Evolutionary conservation across 768 basidiomycete species (phyloP).

Genomic region (Mycena capillaripes): DNA sequence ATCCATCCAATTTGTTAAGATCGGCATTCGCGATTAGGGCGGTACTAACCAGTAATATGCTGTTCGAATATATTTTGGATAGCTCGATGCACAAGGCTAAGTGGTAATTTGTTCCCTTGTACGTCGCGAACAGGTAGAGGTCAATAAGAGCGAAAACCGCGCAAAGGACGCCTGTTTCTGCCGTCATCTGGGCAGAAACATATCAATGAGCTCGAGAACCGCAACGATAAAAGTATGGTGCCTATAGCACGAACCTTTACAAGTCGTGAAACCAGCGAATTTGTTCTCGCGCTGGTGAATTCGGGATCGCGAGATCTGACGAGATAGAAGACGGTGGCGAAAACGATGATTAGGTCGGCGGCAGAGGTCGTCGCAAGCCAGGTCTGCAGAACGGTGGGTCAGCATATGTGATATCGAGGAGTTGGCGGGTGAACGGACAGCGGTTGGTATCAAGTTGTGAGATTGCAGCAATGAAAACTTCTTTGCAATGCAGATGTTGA

Average conservation of each 20-base stretch:
- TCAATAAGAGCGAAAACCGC: conserved; percentile 23
- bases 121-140: conserved; percentile 25
- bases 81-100: conserved; percentile 18
- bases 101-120: conserved; percentile 24
- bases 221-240: not conserved
- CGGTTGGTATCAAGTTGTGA: not conserved
- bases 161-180: conserved; percentile 32
- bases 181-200: not conserved
- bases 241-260: not conserved
- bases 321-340: conserved; percentile 11
- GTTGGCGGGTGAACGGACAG: not conserved
- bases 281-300: conserved; percentile 1
- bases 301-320: not conserved
- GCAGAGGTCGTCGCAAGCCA: conserved; percentile 24
- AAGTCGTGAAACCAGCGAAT: conserved; percentile 1
- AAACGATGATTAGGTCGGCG: conserved; percentile 18
- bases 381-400: not conserved
- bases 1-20: not conserved
- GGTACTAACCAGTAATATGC: conserved; percentile 12
- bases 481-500: not conserved
- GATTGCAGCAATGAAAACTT: conserved; percentile 21
- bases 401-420: not conserved
- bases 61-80: conserved; percentile 31
- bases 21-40: not conserved
- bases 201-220: not conserved